Evolutionary conservation across 176 grass and related monocot genomes (phyloP).

Genomic region (Juncus effusus): DNA sequence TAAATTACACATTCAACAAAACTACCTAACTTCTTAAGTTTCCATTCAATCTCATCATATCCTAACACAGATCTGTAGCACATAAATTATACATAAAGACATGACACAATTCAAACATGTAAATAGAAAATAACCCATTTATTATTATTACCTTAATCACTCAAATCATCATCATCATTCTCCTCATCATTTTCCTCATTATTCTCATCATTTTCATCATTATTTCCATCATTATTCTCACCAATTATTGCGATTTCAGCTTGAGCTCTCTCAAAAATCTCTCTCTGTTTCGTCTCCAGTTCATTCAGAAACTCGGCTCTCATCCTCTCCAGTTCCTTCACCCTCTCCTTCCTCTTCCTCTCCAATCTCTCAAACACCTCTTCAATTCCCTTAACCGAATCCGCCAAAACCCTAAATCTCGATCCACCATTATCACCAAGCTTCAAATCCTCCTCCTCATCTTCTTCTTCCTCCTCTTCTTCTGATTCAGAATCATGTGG

Average conservation of each 20-base stretch:
- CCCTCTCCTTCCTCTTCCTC: conserved; percentile 61
- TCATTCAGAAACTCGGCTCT: conserved; percentile 74
- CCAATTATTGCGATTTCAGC: conserved; percentile 48
- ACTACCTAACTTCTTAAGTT: neutral
- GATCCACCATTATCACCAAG: conserved; percentile 6
- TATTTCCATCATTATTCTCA: conserved; percentile 23
- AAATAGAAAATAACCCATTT: neutral
- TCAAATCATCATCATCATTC: conserved; percentile 45
- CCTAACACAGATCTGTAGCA: too few species aligned
- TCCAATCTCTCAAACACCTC: conserved; percentile 70
- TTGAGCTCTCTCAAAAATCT: conserved; percentile 71
- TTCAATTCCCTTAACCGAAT: conserved; percentile 57
- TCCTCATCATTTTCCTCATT: conserved; percentile 15
- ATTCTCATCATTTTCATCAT: conserved; percentile 23
- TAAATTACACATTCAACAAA: neutral
- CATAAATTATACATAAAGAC: neutral
- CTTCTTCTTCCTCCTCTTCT: conserved; percentile 21
- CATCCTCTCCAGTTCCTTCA: conserved; percentile 58
- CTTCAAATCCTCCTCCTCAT: neutral
- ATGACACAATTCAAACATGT: conserved; percentile 3
- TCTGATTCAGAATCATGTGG: conserved; percentile 27
- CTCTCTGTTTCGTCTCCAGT: conserved; percentile 51
- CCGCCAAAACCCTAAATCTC: conserved; percentile 37
- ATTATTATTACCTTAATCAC: conserved; percentile 35
- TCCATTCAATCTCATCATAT: neutral